Evolutionary conservation across 2,329 filamentous ascomycete species (phyloP), one percentile per base, ranked within the genome.

Genomic region (Fusarium hostae): DNA sequence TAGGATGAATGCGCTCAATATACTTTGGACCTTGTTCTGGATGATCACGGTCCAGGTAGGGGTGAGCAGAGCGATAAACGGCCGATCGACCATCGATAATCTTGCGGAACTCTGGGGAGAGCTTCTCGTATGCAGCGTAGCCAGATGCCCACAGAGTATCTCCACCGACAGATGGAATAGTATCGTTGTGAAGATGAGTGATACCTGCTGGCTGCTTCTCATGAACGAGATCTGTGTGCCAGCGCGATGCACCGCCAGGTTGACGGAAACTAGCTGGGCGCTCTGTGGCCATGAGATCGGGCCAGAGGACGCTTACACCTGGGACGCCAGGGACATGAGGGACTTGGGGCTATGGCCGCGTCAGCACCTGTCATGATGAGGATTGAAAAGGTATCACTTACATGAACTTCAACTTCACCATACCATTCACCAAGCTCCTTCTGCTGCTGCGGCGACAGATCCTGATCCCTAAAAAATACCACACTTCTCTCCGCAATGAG

Each of bases 101-200:
- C 77, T 87, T 87, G 43, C 91, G 89, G 81, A 94, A 93, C 5
- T 83, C 87, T 0, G 91, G 91, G 3, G 89, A 91, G 0, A 93
- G 85, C 80, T 93, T 93, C 79, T 92, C 90, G 73, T 94, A 94
- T 0, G 91, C 91, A 0, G 88, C 83, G 76, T 93, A 93, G 2
- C 91, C 90, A 63, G 86, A 89, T 0, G 91, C 89, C 91, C 91
- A 94, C 0, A 93, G 85, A 0, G 91, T 93, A 78, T 94, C 91
- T 15, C 91, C 91, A 3, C 91, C 91, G 0, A 89, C 77, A 0
- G 84, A 84, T 0, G 90, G 90, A 0, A 93, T 84, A 0, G 89
- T 90, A 77, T 92, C 90, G 59, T 92, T 92, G 80, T 92, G 90
- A 9, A 92, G 82, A 77, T 92, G 90, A 0, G 91, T 92, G 58